Base-by-base conservation (phyloP, 192 early-diverging fungal genomes). In the Mortierella claussenii region DNA sequence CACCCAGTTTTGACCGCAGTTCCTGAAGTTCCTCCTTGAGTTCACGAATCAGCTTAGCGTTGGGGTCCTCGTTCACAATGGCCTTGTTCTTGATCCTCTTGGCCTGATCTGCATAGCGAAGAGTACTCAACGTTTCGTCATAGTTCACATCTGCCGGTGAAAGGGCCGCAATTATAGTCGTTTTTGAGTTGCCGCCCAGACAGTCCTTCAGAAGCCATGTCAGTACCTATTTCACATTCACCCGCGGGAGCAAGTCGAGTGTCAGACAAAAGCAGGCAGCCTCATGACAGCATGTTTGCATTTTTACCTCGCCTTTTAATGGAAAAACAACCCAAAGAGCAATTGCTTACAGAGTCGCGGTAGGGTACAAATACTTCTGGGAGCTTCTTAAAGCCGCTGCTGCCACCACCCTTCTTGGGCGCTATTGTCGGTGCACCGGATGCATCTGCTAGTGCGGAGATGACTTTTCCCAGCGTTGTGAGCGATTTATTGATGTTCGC, bases 401-500 rank as follows among this genome's bases (percentile, higher is more conserved):
- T n/a, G n/a, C n/a, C n/a, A 18, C 62, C 57, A 13, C 80, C 81
- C 47, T 86, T 84, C 37, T 69, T 79, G 47, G 59, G 65, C 12
- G 31, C 30, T n/a, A n/a, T n/a, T n/a, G n/a, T n/a, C 30, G 68
- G 57, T 27, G 61, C 47, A 23, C 76, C 68, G 20, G 87, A 87
- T 36, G 87, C 86, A 65, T 92, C 94, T 23, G 94, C 93, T 28
- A 98, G 81, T 26, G 92, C 91, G 1, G 93, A 92, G 24, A 98
- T 98, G 40, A 98, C 96, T 70, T 98, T 98, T 7, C 96, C 96
- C 42, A 98, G 80, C 0, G 94, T 92, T 0, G 94, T 95, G 21
- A 98, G 81, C 8, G 93, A 95, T 73, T 93, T 92, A 82, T 98
- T 98, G 82, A 98, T 98, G 56, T 94, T 95, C 15, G 93, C 94